phyloP scores from a whole-genome alignment of 23 red algal genomes.

The Agarophyton chilense region DNA sequence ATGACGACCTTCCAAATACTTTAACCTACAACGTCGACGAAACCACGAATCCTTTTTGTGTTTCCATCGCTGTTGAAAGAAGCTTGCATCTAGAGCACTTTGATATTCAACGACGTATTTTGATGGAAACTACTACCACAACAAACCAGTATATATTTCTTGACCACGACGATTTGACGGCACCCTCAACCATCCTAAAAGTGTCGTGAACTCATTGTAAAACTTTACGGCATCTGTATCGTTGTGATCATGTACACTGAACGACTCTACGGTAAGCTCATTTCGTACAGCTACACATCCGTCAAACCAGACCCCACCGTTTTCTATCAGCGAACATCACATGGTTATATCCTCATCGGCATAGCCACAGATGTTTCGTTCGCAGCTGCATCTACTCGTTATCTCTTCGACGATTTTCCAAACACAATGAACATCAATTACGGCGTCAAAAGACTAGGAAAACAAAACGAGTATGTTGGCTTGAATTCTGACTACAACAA shows the following conservation, averaged over 20 bases:
- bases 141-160: neutral
- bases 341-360: neutral
- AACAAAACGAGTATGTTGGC: slow-evolving; percentile 11
- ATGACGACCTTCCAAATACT: neutral
- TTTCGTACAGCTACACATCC: neutral
- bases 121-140: slow-evolving; percentile 18
- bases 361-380: slow-evolving; percentile 17
- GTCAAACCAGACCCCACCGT: neutral
- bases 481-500: slow-evolving; percentile 1
- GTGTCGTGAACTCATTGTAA: neutral
- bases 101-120: slow-evolving; percentile 36
- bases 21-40: slow-evolving; percentile 7
- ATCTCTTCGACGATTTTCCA: neutral
- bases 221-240: neutral
- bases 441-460: neutral
- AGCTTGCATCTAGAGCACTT: slow-evolving; percentile 30
- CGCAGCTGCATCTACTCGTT: neutral
- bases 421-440: neutral
- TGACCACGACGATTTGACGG: slow-evolving; percentile 9
- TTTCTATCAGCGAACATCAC: neutral
- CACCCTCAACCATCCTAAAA: neutral
- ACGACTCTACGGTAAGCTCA: neutral
- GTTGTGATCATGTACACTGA: neutral
- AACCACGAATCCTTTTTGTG: neutral
- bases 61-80: neutral